Evolutionary conservation across 208 protist species (phyloP), one percentile per base, ranked within the genome.

Genomic region (Crithidia acanthocephali): DNA sequence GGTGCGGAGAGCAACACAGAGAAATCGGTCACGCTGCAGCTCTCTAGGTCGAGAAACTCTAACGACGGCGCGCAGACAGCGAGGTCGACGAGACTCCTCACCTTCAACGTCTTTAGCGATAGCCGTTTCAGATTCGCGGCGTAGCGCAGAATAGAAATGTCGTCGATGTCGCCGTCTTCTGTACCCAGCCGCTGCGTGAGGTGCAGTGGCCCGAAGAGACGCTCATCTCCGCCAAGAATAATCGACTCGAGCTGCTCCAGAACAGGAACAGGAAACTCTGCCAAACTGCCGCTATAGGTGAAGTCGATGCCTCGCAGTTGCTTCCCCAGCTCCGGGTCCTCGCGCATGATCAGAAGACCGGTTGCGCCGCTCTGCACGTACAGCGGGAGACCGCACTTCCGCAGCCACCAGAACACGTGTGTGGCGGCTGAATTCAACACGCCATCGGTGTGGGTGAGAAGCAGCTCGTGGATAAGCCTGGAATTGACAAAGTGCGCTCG

Each of bases 331-430:
- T 6, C 53, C 30, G 53, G 53, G 53, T 58, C 53, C 7, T 40
- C 53, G 53, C 30, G 28, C 7, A 58, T 18, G 8, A 40, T 27
- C 53, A 40, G 28, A 13, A 58, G 53, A 5, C 53, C 53, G 28
- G 11, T 58, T 2, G 5, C 53, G 8, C 23, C n/a, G 53, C 30
- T 58, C 9, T 58, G n/a, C 28, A 33, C 53, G 30, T 42, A 58
- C 20, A 58, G 53, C 18, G 28, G 53, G 22, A 58, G 18, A 20
- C 16, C 7, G 53, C 53, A 40, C 30, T n/a, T 33, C 9, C 53
- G 53, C 30, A 58, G 53, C 53, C 53, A 58, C 53, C 30, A 58
- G 53, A 30, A 58, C 53, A 40, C 53, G 6, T 42, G 28, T 4
- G 30, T 40, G 15, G 40, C 9, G 2, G 30, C 16, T n/a, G 6